Evolutionary conservation across 805 yeast species (phyloP), one percentile per base, ranked within the genome.

Genomic region (Sporopachydermia quercuum): DNA sequence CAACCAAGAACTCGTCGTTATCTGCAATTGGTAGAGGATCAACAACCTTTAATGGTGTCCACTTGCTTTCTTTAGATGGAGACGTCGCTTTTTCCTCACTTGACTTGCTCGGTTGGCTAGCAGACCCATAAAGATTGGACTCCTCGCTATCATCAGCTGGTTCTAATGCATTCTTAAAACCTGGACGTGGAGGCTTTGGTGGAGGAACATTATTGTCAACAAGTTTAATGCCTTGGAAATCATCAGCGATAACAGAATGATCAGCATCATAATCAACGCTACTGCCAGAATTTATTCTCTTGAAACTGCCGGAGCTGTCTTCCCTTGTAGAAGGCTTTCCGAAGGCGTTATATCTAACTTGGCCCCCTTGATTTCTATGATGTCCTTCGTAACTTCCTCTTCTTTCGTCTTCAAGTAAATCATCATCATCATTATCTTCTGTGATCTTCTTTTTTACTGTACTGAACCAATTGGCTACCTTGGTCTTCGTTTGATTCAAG

Each of bases 391-490:
- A 41, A 18, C 42, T 48, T 18, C 16, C 18, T 36, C 41, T 39
- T 19, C 41, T 37, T 17, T 43, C 40, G 38, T 54, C 51, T 47
- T 48, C 49, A 15, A 40, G 36, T 36, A 16, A 19, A 13, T 46
- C 51, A 18, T 55, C 59, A 35, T 70, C 65, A 11, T 68, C 68
- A 5, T 68, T 66, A 19, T 42, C 47, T 36, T 49, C 56, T 41
- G 46, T 52, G 45, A 55, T 45, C 49, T 66, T 70, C 61, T 74
- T 75, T 19, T 77, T 68, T 42, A 83, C 52, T 13, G 76, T 82
- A 44, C 72, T 72, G 38, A 83, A 74, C 94, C 95, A 86, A 13
- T 76, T 70, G 45, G 80, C 78, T 43, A 86, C 73, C 41, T 79
- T 78, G 37, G 71, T 65, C 41, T 78, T 74, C 1, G 95, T 85